These are phyloP conservation scores for Termitomyces sp. DNA, from an alignment of 768 basidiomycete genomes.

Conservation along the genomic window DNA sequence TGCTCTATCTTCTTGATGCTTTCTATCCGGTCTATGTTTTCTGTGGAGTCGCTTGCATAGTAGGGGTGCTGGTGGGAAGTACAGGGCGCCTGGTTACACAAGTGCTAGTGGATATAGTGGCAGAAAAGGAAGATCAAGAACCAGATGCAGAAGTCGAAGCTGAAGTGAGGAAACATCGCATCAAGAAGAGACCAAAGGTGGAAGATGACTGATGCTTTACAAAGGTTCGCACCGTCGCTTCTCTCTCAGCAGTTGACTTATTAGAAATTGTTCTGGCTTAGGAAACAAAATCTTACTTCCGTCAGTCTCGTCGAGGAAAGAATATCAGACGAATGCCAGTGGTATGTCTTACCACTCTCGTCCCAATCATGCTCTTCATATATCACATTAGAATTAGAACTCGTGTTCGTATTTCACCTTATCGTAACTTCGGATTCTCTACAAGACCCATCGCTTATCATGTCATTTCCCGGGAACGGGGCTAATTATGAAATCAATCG, in stretches of 20 bases:
- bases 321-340: background rate
- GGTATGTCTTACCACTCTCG: background rate
- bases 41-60: conserved; percentile 52
- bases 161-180: background rate
- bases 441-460: background rate
- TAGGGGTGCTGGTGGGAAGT: conserved; percentile 43
- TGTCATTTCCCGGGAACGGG: background rate
- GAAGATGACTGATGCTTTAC: background rate
- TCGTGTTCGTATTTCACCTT: background rate
- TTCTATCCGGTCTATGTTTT: conserved; percentile 58
- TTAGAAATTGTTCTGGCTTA: too few relatives aligned
- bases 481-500: background rate
- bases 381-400: background rate
- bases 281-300: background rate
- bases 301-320: background rate
- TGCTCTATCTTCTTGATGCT: conserved; percentile 35
- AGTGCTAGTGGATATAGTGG: conserved; percentile 13
- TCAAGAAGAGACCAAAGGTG: background rate
- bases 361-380: background rate
- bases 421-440: background rate
- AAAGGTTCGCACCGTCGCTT: background rate
- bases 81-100: conserved; percentile 23
- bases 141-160: background rate
- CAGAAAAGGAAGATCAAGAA: background rate
- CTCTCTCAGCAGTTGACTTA: background rate